Evolutionary conservation across 2,329 filamentous ascomycete genomes (phyloP).

Genomic region (Neonectria faginata): DNA sequence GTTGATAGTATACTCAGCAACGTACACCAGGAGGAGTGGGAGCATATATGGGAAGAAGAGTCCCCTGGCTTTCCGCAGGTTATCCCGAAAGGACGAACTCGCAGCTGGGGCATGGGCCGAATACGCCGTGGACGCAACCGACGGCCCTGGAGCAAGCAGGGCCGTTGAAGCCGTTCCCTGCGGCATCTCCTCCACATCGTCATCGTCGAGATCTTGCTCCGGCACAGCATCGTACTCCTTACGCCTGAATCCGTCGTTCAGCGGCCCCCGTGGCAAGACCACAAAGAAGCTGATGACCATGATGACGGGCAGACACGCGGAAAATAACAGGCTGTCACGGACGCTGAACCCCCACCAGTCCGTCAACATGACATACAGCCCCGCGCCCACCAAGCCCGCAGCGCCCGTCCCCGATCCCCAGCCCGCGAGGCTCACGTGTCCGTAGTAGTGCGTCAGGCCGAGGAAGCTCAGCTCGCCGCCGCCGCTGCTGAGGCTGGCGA

Average conservation of each 20-base stretch:
- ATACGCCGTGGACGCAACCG: conserved; percentile 55
- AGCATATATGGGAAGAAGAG: conserved; percentile 89
- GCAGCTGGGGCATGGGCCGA: conserved; percentile 47
- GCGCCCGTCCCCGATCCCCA: conserved; percentile 95
- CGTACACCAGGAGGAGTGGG: conserved; percentile 89
- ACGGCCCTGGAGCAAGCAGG: conserved; percentile 59
- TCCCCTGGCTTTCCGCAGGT: conserved; percentile 73
- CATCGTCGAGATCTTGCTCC: conserved; percentile 54
- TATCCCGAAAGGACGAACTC: conserved; percentile 54
- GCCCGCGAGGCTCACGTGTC: conserved; percentile 83
- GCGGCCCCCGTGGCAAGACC: conserved; percentile 76
- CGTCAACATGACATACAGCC: conserved; percentile 87
- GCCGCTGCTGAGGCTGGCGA: conserved; percentile 88
- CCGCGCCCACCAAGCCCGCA: conserved; percentile 87
- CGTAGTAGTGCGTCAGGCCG: conserved; percentile 93
- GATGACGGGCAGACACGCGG: conserved; percentile 80
- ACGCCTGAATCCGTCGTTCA: conserved; percentile 60
- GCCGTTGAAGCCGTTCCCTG: conserved; percentile 59
- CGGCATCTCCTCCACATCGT: conserved; percentile 51
- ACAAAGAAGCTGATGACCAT: conserved; percentile 91
- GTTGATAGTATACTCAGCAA: conserved; percentile 98
- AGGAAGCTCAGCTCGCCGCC: conserved; percentile 92
- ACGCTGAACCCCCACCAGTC: conserved; percentile 83
- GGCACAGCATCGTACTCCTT: conserved; percentile 68
- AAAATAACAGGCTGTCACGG: conserved; percentile 77